phyloP scores from a whole-genome alignment of 2,329 filamentous ascomycete genomes.

The Teratosphaeriaceae sp. region DNA sequence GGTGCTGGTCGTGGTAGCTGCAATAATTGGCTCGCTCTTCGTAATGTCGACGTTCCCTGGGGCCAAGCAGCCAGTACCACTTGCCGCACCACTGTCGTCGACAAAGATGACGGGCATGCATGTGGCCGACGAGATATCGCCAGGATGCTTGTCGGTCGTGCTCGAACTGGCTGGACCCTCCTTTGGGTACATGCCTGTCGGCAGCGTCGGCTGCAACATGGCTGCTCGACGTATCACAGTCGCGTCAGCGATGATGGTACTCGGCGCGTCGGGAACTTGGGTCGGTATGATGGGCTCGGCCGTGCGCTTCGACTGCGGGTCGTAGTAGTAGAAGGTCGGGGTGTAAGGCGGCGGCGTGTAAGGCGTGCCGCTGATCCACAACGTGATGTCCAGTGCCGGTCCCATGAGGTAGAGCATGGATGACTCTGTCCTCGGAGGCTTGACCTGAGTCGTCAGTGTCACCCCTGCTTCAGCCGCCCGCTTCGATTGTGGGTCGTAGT shows the following conservation, averaged over 20 bases:
- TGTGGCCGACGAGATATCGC: not conserved
- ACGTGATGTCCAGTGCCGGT: too few relatives aligned
- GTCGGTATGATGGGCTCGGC: not conserved
- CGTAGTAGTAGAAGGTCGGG: not conserved
- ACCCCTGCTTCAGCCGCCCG: too few relatives aligned
- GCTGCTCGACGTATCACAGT: too few relatives aligned
- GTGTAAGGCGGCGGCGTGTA: not conserved
- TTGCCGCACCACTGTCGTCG: not conserved
- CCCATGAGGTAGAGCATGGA: not conserved
- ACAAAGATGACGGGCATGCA: constrained; percentile 3
- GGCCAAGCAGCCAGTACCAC: constrained; percentile 7
- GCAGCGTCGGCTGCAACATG: not conserved
- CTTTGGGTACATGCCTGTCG: not conserved
- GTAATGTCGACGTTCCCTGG: not conserved
- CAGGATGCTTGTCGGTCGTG: not conserved
- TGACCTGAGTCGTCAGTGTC: not conserved
- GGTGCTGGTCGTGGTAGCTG: not conserved
- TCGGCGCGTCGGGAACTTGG: not conserved
- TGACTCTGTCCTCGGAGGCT: not conserved
- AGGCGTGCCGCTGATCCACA: too few relatives aligned
- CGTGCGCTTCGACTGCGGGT: not conserved
- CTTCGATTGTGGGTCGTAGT: too few relatives aligned
- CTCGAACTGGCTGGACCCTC: not conserved
- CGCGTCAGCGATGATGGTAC: not conserved
- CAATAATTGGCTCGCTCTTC: constrained; percentile 3